A percentile compares a stretch with the other conserved stretches of the same genome.
phyloP scores from a whole-genome alignment of 345 rosid species.

The Arabidopsis thaliana region TAIR10.1 NC_003076.8:16072501-16073000 shows the following conservation, averaged over 20 bases:
- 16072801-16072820: slow-evolving; percentile 86
- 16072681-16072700: slow-evolving; percentile 91
- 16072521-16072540: slow-evolving; percentile 88
- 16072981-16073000: slow-evolving; percentile 66
- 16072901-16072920: slow-evolving; percentile 68
- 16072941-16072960: background rate
- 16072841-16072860: slow-evolving; percentile 85
- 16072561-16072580: slow-evolving; percentile 84
- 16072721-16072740: slow-evolving; percentile 72
- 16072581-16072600: slow-evolving; percentile 90
- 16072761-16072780: slow-evolving; percentile 11
- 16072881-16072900: slow-evolving; percentile 77
- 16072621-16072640: background rate
- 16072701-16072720: slow-evolving; percentile 94
- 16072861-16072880: slow-evolving; percentile 79
- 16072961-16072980: slow-evolving; percentile 12
- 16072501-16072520: slow-evolving; percentile 97
- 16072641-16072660: slow-evolving; percentile 8
- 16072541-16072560: slow-evolving; percentile 90
- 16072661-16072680: slow-evolving; percentile 52
- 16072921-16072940: slow-evolving; percentile 5
- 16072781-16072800: slow-evolving; percentile 26
- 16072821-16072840: slow-evolving; percentile 81
- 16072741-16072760: background rate
- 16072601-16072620: background rate